Conservation (phyloP, 768 basidiomycete genomes). For the Lentinula aciculospora region DNA sequence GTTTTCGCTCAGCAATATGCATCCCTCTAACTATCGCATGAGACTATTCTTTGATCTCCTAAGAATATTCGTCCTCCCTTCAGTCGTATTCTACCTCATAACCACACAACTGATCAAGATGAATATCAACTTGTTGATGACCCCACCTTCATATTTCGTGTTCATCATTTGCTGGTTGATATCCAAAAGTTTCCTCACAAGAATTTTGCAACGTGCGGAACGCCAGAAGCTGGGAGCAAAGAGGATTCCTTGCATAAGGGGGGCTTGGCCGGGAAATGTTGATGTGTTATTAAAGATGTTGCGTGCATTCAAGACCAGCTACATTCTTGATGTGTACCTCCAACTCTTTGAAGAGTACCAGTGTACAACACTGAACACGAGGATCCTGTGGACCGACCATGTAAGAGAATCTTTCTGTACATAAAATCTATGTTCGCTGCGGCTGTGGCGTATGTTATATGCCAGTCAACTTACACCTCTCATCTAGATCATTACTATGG, state of each 20-base stretch:
- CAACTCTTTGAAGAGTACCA: constrained; percentile 65
- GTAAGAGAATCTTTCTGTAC: constrained; percentile 30
- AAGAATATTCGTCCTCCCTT: constrained; percentile 35
- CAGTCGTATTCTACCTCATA: constrained; percentile 25
- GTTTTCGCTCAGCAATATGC: constrained; percentile 18
- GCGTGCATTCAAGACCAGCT: constrained; percentile 49
- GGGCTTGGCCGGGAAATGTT: constrained; percentile 76
- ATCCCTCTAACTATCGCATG: constrained; percentile 40
- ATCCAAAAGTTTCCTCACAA: constrained; percentile 26
- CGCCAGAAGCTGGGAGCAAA: constrained; percentile 44
- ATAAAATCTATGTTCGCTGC: neutral
- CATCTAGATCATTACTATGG: constrained; percentile 65
- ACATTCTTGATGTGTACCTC: constrained; percentile 59
- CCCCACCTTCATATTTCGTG: constrained; percentile 29
- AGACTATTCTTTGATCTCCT: constrained; percentile 44
- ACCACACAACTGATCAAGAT: constrained; percentile 15
- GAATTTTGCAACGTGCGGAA: constrained; percentile 33
- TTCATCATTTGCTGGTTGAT: constrained; percentile 38
- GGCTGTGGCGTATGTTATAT: neutral
- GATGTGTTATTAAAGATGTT: constrained; percentile 58
- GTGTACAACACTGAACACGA: constrained; percentile 63
- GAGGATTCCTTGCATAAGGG: constrained; percentile 51
- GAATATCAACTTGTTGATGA: constrained; percentile 27
- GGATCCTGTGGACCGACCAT: constrained; percentile 65
- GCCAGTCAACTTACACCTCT: neutral